Percentiles rank a stretch among this genome's conserved stretches.
Evolutionary conservation across 306 rosid genomes (phyloP).

Genomic region (Dryas alaskensis): DNA sequence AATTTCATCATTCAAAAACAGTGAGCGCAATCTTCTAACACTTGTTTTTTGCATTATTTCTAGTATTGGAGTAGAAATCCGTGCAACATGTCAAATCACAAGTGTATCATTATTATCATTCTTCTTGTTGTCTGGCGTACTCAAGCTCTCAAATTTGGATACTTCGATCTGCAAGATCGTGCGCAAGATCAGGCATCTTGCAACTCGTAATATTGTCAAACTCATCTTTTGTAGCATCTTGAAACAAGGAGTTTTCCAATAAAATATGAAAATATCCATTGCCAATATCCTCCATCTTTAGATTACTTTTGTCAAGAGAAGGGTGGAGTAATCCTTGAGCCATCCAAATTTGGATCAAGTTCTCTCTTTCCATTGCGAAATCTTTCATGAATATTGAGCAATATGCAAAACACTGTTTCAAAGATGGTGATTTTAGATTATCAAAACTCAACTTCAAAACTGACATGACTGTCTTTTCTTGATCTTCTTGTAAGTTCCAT

Average conservation of each 20-base stretch:
- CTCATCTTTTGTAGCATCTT: background rate
- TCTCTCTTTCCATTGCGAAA: background rate
- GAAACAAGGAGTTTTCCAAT: slow-evolving; percentile 15
- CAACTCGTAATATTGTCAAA: background rate
- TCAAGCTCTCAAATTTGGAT: background rate
- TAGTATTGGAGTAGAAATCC: too few species aligned
- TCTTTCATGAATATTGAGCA: background rate
- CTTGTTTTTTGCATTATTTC: too few species aligned
- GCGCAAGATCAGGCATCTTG: slow-evolving; percentile 26
- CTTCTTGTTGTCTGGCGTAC: too few species aligned
- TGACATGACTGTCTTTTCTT: background rate
- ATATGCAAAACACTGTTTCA: slow-evolving; percentile 28
- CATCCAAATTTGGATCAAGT: slow-evolving; percentile 17
- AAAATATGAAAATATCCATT: slow-evolving; percentile 18
- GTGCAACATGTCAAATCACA: too few species aligned
- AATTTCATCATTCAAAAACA: background rate
- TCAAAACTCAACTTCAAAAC: slow-evolving; percentile 18
- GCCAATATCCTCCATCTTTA: slow-evolving; percentile 11
- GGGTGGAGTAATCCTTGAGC: slow-evolving; percentile 24
- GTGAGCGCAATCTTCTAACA: background rate
- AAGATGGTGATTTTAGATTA: slow-evolving; percentile 2
- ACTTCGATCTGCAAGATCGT: slow-evolving; percentile 10
- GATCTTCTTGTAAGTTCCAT: background rate
- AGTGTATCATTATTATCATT: too few species aligned
- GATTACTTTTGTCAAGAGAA: background rate